Evolutionary conservation across 1,284 basidiomycete species (phyloP), one percentile per base, ranked within the genome.

Genomic region (Trichosporon inkin): DNA sequence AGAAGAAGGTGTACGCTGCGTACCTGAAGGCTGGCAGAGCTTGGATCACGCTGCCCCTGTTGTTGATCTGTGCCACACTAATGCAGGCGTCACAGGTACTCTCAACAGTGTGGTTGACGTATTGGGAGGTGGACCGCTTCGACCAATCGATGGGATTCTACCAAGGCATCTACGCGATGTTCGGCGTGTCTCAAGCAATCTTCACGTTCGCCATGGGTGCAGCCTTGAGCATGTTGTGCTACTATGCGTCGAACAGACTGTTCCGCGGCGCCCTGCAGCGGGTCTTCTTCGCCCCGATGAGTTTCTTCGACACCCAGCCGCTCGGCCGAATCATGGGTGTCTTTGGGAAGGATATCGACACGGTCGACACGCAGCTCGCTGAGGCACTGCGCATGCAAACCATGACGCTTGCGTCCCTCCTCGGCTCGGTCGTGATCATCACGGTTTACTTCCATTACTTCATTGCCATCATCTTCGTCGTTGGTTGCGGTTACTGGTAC

Each of bases 401-500:
- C 1, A 66, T 74, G 63, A 74, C 73, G 0, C 57, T 73, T 7
- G 58, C 68, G 4, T 65, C 68, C 16, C 70, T 76, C 14, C 55
- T 85, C 2, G 86, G 86, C 11, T 79, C 86, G 10, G 78, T 88
- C 16, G 71, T 87, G 41, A 83, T 89, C 57, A 86, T 89, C 62
- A 84, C 86, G 0, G 81, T 88, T 24, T 77, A 88, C 7, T 84
- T 86, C 65, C 84, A 85, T 64, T 89, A 87, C 76, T 89, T 89
- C 78, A 79, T 88, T 35, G 38, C 57, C 19, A 66, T 70, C 34
- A 70, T 74, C 55, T 65, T 66, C 53, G 62, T 61, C 51, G 67
- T 74, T 1, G 67, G 66, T 2, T 28, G 70, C 14, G 72, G 72
- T 0, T 74, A 74, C 52, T 68, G 63, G 67, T 72, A 64, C 62